Evolutionary conservation across 176 grass and related monocot genomes (phyloP), one percentile per base, ranked within the genome.

Genomic region (Urochloa ruziziensis): DNA sequence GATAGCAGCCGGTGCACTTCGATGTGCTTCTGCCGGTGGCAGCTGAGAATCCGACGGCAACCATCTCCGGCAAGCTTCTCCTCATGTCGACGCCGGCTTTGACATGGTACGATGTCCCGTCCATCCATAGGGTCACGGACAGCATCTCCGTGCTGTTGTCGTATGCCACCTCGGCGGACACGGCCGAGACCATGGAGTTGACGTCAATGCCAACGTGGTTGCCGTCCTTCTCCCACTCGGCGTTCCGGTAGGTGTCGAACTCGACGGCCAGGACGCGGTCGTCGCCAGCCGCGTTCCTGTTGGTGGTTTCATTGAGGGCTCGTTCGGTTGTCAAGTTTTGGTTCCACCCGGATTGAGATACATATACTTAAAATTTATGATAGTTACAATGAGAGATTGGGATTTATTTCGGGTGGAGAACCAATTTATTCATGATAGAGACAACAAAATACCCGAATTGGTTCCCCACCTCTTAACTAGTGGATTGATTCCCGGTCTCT

Each of bases 31-130:
- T 9, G 16, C 87, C 84, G 1, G 91, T 89, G 7, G 84, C 59
- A 0, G 87, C 91, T 0, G 91, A 84, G 81, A 93, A 89, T 27
- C 91, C 87, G 37, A 87, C 52, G 1, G 71, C 76, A 19, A 93
- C 87, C 53, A 21, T 29, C 68, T 54, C 44, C 0, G 77, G 77
- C 35, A 86, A 74, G 46, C 19, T 43, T 19, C 1, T 27, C n/a
- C 21, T 56, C 77, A 86, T 33, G 46, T 86, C 77, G 32, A 86
- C 47, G 4, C 0, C 34, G 27, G 67, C 28, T 27, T 43, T 56
- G 59, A 86, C 59, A 3, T 19, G 34, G 68, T 74, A 87, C 33
- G 14, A 39, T 2, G 58, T n/a, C 6, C 16, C 77, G 14, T 8
- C 10, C 25, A 86, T 74, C 59, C 27, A 24, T 18, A 86, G 69